Conservation (phyloP, 805 yeast species). For the Isabelozyma heimii region DNA sequence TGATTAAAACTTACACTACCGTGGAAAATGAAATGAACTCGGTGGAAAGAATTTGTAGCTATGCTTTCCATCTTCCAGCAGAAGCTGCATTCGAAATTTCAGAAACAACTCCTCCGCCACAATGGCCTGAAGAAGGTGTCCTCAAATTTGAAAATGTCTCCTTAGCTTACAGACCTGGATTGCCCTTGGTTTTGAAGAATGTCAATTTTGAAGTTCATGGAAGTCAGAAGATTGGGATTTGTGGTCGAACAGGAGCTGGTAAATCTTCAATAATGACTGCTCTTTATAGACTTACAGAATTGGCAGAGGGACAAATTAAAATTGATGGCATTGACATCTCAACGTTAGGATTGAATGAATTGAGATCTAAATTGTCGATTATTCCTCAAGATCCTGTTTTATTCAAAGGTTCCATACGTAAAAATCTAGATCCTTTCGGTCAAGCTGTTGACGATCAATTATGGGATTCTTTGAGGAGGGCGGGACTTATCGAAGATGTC, state of each 20-base stretch:
- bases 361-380: slow-evolving; percentile 12
- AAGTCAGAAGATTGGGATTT: slow-evolving; percentile 15
- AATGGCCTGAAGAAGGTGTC: slow-evolving; percentile 24
- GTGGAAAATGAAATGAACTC: slow-evolving; percentile 52
- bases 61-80: slow-evolving; percentile 52
- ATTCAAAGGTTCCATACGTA: slow-evolving; percentile 13
- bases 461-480: slow-evolving; percentile 59
- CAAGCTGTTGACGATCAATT: slow-evolving; percentile 47
- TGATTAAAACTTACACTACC: slow-evolving; percentile 43
- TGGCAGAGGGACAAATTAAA: slow-evolving; percentile 8
- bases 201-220: slow-evolving; percentile 4
- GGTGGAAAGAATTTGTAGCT: slow-evolving; percentile 41
- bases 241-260: slow-evolving; percentile 21
- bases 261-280: slow-evolving; percentile 17
- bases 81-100: too few species aligned
- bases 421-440: slow-evolving; percentile 20
- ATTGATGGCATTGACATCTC: slow-evolving; percentile 14
- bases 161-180: slow-evolving; percentile 20
- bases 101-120: slow-evolving; percentile 43
- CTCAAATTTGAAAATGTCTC: slow-evolving; percentile 19
- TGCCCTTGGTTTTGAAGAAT: slow-evolving; percentile 11
- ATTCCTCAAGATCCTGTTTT: slow-evolving; percentile 20
- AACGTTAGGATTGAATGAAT: slow-evolving; percentile 7
- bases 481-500: slow-evolving; percentile 48
- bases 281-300: slow-evolving; percentile 11